These are phyloP conservation scores for Meira miltonrushii DNA, from an alignment of 1,284 basidiomycete species.

Conservation along the genomic window DNA sequence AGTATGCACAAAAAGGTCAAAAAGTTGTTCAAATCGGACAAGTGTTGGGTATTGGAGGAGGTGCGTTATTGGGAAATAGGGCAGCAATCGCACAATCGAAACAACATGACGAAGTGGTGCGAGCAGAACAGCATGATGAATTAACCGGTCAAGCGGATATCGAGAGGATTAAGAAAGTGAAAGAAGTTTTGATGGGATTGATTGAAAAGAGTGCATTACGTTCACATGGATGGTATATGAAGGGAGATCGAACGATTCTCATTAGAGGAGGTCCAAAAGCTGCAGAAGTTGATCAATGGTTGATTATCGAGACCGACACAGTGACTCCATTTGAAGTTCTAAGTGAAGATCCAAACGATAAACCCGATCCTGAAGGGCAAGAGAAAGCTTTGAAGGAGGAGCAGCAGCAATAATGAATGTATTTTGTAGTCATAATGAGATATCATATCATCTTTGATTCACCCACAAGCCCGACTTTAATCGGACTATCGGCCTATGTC, in stretches of 20 bases:
- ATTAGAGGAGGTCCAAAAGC: conserved; percentile 38
- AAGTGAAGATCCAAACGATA: not conserved
- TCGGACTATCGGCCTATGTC: too few species aligned
- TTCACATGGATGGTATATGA: conserved; percentile 42
- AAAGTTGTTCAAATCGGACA: conserved; percentile 34
- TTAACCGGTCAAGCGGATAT: not conserved
- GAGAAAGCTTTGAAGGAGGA: not conserved
- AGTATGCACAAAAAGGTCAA: conserved; percentile 35
- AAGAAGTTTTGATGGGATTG: conserved; percentile 29
- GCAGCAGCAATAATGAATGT: not conserved
- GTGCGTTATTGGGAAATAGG: conserved; percentile 17
- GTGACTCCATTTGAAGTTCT: conserved; percentile 3
- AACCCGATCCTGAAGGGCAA: not conserved
- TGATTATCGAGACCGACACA: conserved; percentile 38
- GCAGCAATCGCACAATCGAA: conserved; percentile 11
- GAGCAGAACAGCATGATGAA: conserved; percentile 16
- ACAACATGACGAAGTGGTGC: conserved; percentile 2
- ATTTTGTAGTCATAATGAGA: not conserved
- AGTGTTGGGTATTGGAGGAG: conserved; percentile 38
- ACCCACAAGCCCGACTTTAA: too few species aligned
- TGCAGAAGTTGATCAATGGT: conserved; percentile 25
- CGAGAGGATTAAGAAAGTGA: conserved; percentile 28
- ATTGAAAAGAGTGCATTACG: conserved; percentile 35
- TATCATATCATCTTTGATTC: too few species aligned
- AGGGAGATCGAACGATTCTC: conserved; percentile 32